Base-by-base conservation (phyloP, 2,329 filamentous ascomycete genomes). In the Waltergamsia citrina region DNA sequence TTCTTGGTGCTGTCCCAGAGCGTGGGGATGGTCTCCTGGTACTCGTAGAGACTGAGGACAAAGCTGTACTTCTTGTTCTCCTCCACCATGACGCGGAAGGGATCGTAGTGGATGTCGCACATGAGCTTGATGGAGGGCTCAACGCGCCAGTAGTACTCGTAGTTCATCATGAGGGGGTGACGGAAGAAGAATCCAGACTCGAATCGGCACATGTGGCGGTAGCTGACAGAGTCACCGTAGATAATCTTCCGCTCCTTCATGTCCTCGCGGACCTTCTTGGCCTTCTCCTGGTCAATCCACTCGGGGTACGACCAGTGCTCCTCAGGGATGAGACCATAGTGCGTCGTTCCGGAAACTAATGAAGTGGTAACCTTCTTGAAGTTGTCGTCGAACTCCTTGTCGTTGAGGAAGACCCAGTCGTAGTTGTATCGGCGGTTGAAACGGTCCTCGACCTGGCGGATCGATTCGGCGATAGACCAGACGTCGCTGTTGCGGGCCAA, bases 141-240 rank as follows among this genome's bases (percentile, higher is more conserved):
- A 11, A 98, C 92, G 47, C 93, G 85, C 92, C 92, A 98, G 74
- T 98, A 98, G 76, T 86, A 98, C 55, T 98, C 92, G 62, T 94
- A 98, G 57, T 96, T 87, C 58, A 85, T 64, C 85, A 98, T 88
- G 46, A 95, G 65, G 20, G 78, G 74, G 58, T 98, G 92, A 41
- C 83, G 86, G 77, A 96, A 98, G 73, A 98, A 98, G 72, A 98
- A 98, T 25, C 92, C 92, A 7, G 90, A 96, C 63, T 98, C 92
- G 56, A 94, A 98, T 43, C 92, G 85, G 63, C 92, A 98, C 92
- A 98, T 98, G 69, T 98, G 93, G 43, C 92, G 80, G 68, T 98
- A 98, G 65, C 85, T 94, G 63, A 94, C 65, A 9, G 87, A 94
- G 60, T 96, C 92, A 40, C 92, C 92, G 56, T 98, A 98, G 61